A percentile compares a stretch with the other conserved stretches of the same genome.
These are phyloP conservation scores for Laguncularia racemosa DNA, from an alignment of 345 rosid genomes.

Conservation along the genomic window DNA sequence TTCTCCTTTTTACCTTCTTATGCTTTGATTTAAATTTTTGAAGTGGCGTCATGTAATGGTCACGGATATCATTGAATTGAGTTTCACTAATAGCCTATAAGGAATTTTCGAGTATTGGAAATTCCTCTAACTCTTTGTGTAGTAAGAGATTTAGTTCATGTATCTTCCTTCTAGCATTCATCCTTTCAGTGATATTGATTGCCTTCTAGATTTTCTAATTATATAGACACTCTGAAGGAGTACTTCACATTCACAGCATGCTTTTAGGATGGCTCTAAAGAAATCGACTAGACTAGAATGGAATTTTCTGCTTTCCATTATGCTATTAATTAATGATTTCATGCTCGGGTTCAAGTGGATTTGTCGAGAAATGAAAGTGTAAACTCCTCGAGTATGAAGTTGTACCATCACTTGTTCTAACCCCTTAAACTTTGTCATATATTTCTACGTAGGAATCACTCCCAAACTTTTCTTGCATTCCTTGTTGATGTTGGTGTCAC, in stretches of 20 bases:
- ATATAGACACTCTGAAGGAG: slow-evolving; percentile 55
- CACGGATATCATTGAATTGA: slow-evolving; percentile 26
- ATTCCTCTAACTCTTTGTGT: too few species aligned
- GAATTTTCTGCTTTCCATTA: slow-evolving; percentile 24
- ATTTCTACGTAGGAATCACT: too few species aligned
- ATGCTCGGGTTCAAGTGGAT: slow-evolving; percentile 49
- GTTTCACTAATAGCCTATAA: slow-evolving; percentile 19
- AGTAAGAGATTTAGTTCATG: too few species aligned
- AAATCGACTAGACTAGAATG: slow-evolving; percentile 35
- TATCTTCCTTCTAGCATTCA: slow-evolving; percentile 12
- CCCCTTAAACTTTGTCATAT: too few species aligned
- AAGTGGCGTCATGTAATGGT: slow-evolving; percentile 31
- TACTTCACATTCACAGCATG: slow-evolving; percentile 39
- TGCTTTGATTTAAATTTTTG: slow-evolving; percentile 37
- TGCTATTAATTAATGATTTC: slow-evolving; percentile 33
- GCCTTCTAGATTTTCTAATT: slow-evolving; percentile 39
- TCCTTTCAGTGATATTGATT: slow-evolving; percentile 29
- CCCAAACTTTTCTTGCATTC: too few species aligned
- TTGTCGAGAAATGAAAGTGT: slow-evolving; percentile 38
- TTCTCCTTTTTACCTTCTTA: slow-evolving; percentile 37
- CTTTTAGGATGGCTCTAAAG: slow-evolving; percentile 44
- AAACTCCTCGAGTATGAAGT: slow-evolving; percentile 26
- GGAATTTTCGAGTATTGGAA: too few species aligned
- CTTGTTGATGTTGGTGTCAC: too few species aligned
- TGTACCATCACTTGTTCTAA: too few species aligned